Evolutionary conservation across 1,284 basidiomycete genomes (phyloP).

Genomic region (Anthracocystis panici-leucophaei): DNA sequence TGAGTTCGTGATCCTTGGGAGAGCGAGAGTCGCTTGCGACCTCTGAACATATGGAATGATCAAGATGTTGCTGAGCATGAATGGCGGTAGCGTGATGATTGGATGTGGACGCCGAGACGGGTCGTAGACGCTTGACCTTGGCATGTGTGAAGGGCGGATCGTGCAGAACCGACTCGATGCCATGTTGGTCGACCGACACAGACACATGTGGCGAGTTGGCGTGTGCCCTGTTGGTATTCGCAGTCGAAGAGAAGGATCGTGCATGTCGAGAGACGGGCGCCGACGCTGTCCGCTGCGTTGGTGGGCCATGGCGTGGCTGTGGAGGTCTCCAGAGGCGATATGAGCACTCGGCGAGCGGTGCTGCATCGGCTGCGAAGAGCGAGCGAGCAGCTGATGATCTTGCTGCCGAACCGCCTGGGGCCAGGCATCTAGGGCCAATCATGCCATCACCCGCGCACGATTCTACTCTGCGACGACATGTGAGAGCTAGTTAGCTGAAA

Average conservation of each 20-base stretch:
- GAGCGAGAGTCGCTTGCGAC: background rate
- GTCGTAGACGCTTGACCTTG: conserved; percentile 32
- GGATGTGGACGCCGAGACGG: conserved; percentile 5
- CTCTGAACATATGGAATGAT: background rate
- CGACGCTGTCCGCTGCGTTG: background rate
- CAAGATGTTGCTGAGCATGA: background rate
- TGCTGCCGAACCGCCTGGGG: conserved; percentile 27
- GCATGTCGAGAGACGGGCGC: background rate
- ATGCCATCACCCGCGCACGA: conserved; percentile 37
- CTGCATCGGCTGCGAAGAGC: background rate
- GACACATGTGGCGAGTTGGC: conserved; percentile 3
- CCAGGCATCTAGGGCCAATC: conserved; percentile 45
- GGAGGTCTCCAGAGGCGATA: conserved; percentile 29
- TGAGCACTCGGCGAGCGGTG: conserved; percentile 35
- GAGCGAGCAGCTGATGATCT: conserved; percentile 22
- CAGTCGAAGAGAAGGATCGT: conserved; percentile 17
- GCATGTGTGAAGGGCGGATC: conserved; percentile 20
- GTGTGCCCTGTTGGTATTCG: background rate
- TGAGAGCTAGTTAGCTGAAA: background rate
- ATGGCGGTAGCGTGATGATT: background rate
- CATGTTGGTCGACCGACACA: conserved; percentile 18
- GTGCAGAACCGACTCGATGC: conserved; percentile 24
- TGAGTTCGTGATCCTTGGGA: too few species aligned
- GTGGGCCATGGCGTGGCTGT: background rate
- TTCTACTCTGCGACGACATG: conserved; percentile 19